Conservation (phyloP, 495 filamentous ascomycete genomes). For the Penicillium argentinense region DNA sequence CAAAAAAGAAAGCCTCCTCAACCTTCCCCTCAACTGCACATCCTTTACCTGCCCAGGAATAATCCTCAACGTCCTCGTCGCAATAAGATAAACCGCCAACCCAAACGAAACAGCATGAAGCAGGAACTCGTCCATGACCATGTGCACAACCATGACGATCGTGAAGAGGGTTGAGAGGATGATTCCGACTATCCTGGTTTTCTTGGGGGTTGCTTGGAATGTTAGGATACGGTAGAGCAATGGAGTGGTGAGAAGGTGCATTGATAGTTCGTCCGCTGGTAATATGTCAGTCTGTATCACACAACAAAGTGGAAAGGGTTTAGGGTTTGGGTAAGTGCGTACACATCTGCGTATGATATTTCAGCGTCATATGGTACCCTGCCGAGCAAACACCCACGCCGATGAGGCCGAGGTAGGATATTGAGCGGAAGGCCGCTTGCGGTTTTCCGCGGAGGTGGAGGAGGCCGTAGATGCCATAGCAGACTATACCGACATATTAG, state of each 20-base stretch:
- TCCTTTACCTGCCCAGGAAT: slow-evolving; percentile 20
- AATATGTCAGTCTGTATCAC: background rate
- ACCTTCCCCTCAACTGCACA: slow-evolving; percentile 10
- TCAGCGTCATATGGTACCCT: slow-evolving; percentile 34
- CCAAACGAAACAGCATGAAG: slow-evolving; percentile 29
- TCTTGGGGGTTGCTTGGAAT: slow-evolving; percentile 19
- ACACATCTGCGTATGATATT: slow-evolving; percentile 40
- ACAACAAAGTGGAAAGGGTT: background rate
- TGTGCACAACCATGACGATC: slow-evolving; percentile 32
- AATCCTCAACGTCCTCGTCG: slow-evolving; percentile 18
- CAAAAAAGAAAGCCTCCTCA: slow-evolving; percentile 21
- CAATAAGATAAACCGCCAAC: slow-evolving; percentile 24
- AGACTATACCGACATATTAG: slow-evolving; percentile 10
- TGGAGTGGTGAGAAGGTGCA: slow-evolving; percentile 37
- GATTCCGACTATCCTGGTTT: slow-evolving; percentile 14
- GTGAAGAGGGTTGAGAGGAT: slow-evolving; percentile 21
- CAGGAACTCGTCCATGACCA: slow-evolving; percentile 34
- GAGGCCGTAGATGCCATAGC: slow-evolving; percentile 29
- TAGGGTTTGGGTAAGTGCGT: background rate
- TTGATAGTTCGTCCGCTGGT: slow-evolving; percentile 34
- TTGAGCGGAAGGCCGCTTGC: slow-evolving; percentile 17
- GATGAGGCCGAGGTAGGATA: slow-evolving; percentile 32
- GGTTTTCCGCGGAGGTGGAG: slow-evolving; percentile 16
- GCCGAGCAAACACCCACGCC: slow-evolving; percentile 33
- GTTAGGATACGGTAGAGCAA: slow-evolving; percentile 31